Evolutionary conservation across 148 eudicot genomes (phyloP), one percentile per base, ranked within the genome.

Genomic region (Agrostemma githago): DNA sequence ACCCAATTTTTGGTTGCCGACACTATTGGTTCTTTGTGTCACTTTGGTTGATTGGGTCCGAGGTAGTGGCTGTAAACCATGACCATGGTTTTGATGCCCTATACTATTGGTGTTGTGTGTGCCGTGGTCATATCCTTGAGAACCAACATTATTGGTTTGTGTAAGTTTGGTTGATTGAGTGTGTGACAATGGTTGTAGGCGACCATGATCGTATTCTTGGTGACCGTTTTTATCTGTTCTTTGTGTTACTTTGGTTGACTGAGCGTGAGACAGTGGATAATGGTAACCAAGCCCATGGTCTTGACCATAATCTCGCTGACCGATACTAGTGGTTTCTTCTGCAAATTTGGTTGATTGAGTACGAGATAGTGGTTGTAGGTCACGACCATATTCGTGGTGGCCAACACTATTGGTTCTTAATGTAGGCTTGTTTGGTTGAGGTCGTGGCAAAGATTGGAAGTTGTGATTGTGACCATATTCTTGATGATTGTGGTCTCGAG

Each of bases 21-120:
- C 2, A 68, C 58, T 74, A 59, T 62, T 72, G n/a, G 11, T 75
- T 56, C 42, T 65, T 75, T 56, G 78, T 12, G 61, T 43, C 19
- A 38, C 12, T 43, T 54, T 75, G n/a, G 72, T 34, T 75, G 79
- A 65, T 21, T 76, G 60, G 60, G 74, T n/a, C 4, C 65, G 73
- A 76, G 73, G 4, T 6, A 44, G 0, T 20, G 72, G 69, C n/a
- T 66, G 69, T n/a, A 40, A 8, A 51, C 20, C 71, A 68, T 20
- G 71, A 46, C 38, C 71, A 44, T 68, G 48, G n/a, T 9, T 57
- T 16, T 43, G 71, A 68, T 44, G 12, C 44, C 56, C 71, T 10
- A 44, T 26, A n/a, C 71, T 68, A 20, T 44, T 68, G 44, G n/a
- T 44, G 44, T 38, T 68, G 0, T 43, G 57, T 16, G 48, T 15